Evolutionary conservation across 306 rosid species (phyloP), one percentile per base, ranked within the genome.

Genomic region (Benincasa hispida): DNA sequence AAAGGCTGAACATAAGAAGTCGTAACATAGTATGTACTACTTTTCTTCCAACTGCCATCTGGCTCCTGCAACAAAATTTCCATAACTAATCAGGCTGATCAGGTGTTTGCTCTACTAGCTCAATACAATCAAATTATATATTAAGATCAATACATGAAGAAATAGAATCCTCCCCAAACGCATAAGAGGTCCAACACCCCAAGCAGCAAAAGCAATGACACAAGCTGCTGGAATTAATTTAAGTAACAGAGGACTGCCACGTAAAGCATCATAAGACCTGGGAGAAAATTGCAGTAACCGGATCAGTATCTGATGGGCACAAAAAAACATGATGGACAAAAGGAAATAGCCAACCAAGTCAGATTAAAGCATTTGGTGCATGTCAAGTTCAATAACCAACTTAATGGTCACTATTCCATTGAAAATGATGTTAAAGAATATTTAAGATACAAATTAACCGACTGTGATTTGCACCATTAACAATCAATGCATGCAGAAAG

Each of bases 31-130:
- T 69, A 75, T 0, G 93, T 85, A 60, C 83, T 86, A 86, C 99
- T 94, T 85, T 89, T 90, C 82, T 84, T 92, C 99, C 99, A 92
- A 73, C 83, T 90, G 78, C 82, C 87, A 77, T 92, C 99, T 41
- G 83, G 79, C 67, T 88, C 86, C 99, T 94, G 93, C 83, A 84
- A 65, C 74, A 60, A 59, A 77, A 35, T 79, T 60, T 22, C 30
- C 80, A 55, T 19, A 18, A 25, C 35, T 70, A 47, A 27, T 72
- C 76, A 72, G 56, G 18, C 25, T 27, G 10, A 48, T 47, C 13
- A 48, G 2, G 17, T 27, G 25, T 48, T 27, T 47, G 35, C 35
- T 14, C 13, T 6, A 8, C 75, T 6, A 27, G 42, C 42, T 27
- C 59, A 27, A 45, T 32, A 50, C 25, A 17, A 72, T 27, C 48